Conservation (phyloP, 2,329 filamentous ascomycete species). For the Aspergillus ustus region DNA sequence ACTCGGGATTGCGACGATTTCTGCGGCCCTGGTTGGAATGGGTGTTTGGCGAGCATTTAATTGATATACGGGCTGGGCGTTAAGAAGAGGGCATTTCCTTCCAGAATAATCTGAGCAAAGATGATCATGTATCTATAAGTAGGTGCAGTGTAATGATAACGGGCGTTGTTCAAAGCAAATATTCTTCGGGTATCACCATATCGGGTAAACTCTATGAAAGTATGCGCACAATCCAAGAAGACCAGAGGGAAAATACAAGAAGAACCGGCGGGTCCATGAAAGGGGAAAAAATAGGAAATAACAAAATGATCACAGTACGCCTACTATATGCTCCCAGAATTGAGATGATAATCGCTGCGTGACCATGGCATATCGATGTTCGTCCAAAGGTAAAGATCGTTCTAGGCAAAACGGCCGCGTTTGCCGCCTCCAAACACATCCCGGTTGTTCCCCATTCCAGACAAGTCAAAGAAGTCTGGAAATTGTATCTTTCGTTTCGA, state of each 20-base stretch:
- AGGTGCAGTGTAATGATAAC: slow-evolving; percentile 17
- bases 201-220: slow-evolving; percentile 42
- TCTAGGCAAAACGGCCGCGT: slow-evolving; percentile 51
- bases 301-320: slow-evolving; percentile 33
- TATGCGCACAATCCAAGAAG: slow-evolving; percentile 28
- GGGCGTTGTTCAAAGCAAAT: slow-evolving; percentile 26
- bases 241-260: slow-evolving; percentile 10
- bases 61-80: slow-evolving; percentile 38
- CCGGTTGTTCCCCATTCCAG: slow-evolving; percentile 46
- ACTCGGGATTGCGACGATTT: slow-evolving; percentile 69
- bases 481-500: slow-evolving; percentile 54
- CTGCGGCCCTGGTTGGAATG: slow-evolving; percentile 69
- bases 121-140: slow-evolving; percentile 4
- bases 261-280: neutral
- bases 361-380: slow-evolving; percentile 38
- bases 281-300: slow-evolving; percentile 23
- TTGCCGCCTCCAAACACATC: slow-evolving; percentile 53
- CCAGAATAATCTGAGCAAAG: neutral
- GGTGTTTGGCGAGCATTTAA: slow-evolving; percentile 71
- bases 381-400: slow-evolving; percentile 39
- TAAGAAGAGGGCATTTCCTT: slow-evolving; percentile 10
- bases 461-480: slow-evolving; percentile 56
- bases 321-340: slow-evolving; percentile 37
- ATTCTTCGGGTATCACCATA: slow-evolving; percentile 41
- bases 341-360: slow-evolving; percentile 35